Percentiles rank a stretch among this genome's conserved stretches.
Conservation (phyloP, 768 basidiomycete genomes). For the Lyophyllum shimeji region DNA sequence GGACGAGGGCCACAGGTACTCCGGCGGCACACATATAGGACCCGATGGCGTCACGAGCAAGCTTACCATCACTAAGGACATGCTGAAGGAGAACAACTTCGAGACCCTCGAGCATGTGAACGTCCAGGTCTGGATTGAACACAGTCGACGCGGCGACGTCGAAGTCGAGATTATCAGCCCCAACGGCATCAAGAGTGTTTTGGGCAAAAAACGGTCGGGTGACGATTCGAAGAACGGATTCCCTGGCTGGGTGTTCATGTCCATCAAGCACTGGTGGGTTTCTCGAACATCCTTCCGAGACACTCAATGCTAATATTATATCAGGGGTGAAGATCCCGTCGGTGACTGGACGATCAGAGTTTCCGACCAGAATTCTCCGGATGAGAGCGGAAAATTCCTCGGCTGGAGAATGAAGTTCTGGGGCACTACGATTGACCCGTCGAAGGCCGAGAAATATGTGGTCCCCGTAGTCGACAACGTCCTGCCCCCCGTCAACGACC, state of each 20-base stretch:
- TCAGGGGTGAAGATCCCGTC: constrained; percentile 90
- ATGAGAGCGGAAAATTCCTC: constrained; percentile 65
- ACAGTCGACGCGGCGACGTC: constrained; percentile 84
- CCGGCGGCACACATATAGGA: constrained; percentile 66
- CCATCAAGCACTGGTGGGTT: constrained; percentile 92
- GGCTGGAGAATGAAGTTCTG: constrained; percentile 93
- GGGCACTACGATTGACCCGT: constrained; percentile 80
- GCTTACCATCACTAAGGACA: constrained; percentile 66
- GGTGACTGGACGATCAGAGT: constrained; percentile 93
- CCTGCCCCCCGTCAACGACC: constrained; percentile 42
- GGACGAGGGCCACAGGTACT: constrained; percentile 47
- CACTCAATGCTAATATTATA: constrained; percentile 15
- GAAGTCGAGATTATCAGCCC: constrained; percentile 90
- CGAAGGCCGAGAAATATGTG: constrained; percentile 59
- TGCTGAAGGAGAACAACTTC: constrained; percentile 73
- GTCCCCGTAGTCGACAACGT: constrained; percentile 52
- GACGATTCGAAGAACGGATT: constrained; percentile 73
- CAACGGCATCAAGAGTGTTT: constrained; percentile 77
- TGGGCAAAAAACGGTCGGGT: constrained; percentile 67
- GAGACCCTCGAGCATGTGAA: constrained; percentile 92
- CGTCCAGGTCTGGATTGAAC: constrained; percentile 88
- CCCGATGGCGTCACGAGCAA: constrained; percentile 62
- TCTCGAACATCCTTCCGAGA: neutral
- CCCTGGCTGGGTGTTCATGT: constrained; percentile 96
- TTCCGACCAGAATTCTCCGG: constrained; percentile 64